phyloP scores from a whole-genome alignment of 2,329 filamentous ascomycete genomes.

The Trichoderma atroviride region DNA sequence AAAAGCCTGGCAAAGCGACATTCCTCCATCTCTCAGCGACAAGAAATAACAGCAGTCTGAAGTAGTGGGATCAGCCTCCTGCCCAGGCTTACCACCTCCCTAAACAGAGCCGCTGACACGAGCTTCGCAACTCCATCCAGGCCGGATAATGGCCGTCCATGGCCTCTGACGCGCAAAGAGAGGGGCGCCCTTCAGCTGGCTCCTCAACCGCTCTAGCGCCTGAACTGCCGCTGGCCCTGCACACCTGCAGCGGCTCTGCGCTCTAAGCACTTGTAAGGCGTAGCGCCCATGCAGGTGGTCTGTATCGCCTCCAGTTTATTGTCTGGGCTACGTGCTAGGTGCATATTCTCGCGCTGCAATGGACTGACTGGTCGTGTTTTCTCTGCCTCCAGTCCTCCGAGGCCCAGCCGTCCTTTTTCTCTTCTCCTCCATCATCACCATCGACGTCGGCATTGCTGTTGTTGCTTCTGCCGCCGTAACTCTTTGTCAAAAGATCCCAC shows the following conservation, averaged over 20 bases:
- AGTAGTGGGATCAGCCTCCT: neutral
- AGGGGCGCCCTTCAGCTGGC: neutral
- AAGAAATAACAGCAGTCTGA: neutral
- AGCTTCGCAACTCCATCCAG: neutral
- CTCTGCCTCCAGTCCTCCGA: neutral
- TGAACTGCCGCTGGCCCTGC: conserved; percentile 19
- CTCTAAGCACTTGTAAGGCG: conserved; percentile 18
- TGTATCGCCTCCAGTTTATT: neutral
- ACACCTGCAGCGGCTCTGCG: conserved; percentile 23
- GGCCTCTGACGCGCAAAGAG: neutral
- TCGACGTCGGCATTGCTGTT: neutral
- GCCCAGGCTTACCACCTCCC: neutral
- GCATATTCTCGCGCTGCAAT: conserved; percentile 8
- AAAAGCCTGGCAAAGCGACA: neutral
- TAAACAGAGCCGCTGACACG: neutral
- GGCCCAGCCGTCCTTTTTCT: neutral
- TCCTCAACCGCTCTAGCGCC: neutral
- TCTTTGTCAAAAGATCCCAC: neutral
- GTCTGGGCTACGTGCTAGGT: conserved; percentile 10
- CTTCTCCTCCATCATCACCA: conserved; percentile 6
- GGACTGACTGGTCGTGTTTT: neutral
- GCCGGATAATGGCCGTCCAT: neutral
- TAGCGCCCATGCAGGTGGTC: conserved; percentile 19
- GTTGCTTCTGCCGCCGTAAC: neutral
- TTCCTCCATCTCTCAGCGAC: neutral